Base-by-base conservation (phyloP, 345 rosid genomes). In the Melaleuca quinquenervia region DNA sequence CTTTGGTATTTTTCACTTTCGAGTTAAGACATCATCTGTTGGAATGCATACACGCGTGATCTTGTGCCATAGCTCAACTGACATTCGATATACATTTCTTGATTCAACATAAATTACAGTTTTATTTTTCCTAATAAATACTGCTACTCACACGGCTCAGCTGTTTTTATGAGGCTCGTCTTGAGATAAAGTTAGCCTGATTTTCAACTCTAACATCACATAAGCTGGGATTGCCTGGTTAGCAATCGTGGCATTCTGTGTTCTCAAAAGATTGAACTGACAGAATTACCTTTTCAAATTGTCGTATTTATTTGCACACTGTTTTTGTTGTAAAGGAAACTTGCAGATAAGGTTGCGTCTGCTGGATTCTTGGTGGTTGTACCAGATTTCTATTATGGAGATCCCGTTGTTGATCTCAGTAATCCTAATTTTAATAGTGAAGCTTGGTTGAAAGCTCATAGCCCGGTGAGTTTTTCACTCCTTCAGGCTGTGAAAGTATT, bases 271-370 rank as follows among this genome's bases (percentile, higher is more conserved):
- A 70, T 70, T 70, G 78, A 70, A 32, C 32, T 18, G 45, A 32
- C 18, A 7, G 22, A 32, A 24, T 27, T 48, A 45, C 26, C 56
- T 75, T 32, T 15, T 78, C 45, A 36, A 27, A 32, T 70, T 70
- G 48, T 32, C 78, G 4, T 70, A 70, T 45, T 84, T 58, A 54
- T 60, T 85, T 36, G 45, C n/a, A 1, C 53, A 82, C 49, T 75
- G 44, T 44, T 29, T 56, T 82, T 4, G 10, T 87, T 51, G 3
- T 50, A 82, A 53, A 91, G 91, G 90, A 91, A 88, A 53, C 90
- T 91, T 7, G 91, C 91, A 14, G 91, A 91, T 87, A 88, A 89
- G 80, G 83, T 86, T 84, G 93, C 89, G 22, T 86, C 91, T 15
- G 87, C 85, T 2, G 91, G 86, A 82, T 91, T 87, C 89, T 85